Base-by-base conservation (phyloP, 2,329 filamentous ascomycete genomes). In the Colletotrichum lupini region DNA sequence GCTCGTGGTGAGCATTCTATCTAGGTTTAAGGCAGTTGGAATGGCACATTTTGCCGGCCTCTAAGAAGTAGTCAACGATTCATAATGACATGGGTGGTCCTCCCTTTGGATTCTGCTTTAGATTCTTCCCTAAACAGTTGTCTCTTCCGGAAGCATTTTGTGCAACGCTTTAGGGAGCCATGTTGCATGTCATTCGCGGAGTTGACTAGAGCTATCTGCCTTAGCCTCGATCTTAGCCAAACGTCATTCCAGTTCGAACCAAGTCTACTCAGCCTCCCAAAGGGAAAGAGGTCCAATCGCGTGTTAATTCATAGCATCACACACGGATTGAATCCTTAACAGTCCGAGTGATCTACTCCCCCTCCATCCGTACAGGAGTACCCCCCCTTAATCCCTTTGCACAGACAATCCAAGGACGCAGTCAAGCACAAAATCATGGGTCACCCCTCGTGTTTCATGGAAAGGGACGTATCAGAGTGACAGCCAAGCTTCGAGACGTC, bases 361-460 rank as follows among this genome's bases (percentile, higher is more conserved):
- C 19, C 42, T 49, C 42, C n/a, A 49, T 22, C 37, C 37, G 37
- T 19, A 42, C 37, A 42, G 19, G 19, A 22, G 19, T 49, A 22
- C 42, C 19, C 19, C 62, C 49, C 62, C 62, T 35, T 42, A 19
- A 42, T 42, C 37, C 37, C 59, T 30, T 52, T 65, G 71, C 71
- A 71, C 71, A 22, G 71, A 70, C 71, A 66, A 49, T 30, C 62
- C 61, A 59, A 69, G 59, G 32, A 32, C 58, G 61, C 16, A 64
- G 53, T 49, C 42, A 42, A 56, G 59, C 59, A 65, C 49, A 68
- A n/a, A 59, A 73, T 68, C 71, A 73, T 61, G 67, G 67, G 49
- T 69, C 46, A 60, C 55, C 71, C 67, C 68, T 73, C 46, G 56
- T 57, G 71, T 73, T 73, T 73, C 71, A 73, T 49, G 35, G 35